Evolutionary conservation across 495 filamentous ascomycete species (phyloP), one percentile per base, ranked within the genome.

Genomic region (Annulohypoxylon moriforme): DNA sequence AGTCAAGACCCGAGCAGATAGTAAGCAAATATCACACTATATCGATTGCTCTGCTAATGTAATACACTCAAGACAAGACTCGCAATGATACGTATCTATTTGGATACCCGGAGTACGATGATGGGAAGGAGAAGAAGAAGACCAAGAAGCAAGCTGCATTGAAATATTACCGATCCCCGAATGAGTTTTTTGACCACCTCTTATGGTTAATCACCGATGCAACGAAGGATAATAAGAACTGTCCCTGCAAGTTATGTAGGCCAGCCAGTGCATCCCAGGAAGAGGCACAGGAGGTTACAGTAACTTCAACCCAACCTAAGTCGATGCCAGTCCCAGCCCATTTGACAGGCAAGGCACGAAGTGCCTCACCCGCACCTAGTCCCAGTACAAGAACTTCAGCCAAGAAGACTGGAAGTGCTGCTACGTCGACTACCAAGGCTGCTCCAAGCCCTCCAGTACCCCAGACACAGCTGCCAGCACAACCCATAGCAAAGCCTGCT

Each of bases 151-250:
- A 55, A 22, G 1, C 31, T 33, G 50, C 50, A 25, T 44, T 62
- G 1, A 75, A 72, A 63, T 59, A 40, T 18, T 85, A 77, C 60
- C 76, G 82, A 27, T 82, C 81, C 7, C 74, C 81, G 1, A 73
- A 69, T 18, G 82, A 85, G 14, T 83, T 85, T 47, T 79, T 79
- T 14, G 67, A 76, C 9, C 83, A 85, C 52, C 68, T 79, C 16
- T 50, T 83, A 8, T 85, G 80, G 80, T 68, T 85, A 14, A 34
- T 73, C 7, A 80, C 77, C 44, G 71, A 71, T 36, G 76, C 73
- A 9, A 47, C 73, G 22, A 1, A 58, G 16, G 76, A 82, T 56
- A 67, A 65, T 29, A 67, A 57, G 38, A 72, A 79, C n/a, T 85
- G 83, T 40, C 68, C 66, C 5, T 83, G 81, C 53, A 75, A 75